Conservation (phyloP, 345 rosid genomes). For the Populus davidiana region DNA sequence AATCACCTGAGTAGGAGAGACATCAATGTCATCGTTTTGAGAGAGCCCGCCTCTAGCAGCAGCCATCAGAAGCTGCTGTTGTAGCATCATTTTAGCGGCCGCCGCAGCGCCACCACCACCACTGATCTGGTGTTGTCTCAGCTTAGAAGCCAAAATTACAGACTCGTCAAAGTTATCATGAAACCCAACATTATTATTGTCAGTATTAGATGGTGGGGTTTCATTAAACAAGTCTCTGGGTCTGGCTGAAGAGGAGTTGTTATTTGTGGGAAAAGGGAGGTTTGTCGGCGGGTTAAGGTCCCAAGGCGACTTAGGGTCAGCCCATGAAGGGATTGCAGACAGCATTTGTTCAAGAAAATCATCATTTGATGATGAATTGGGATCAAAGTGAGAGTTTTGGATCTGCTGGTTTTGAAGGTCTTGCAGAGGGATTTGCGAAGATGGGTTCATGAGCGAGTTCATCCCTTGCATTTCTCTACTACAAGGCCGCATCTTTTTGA, state of each 20-base stretch:
- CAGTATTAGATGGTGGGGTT: slow-evolving; percentile 20
- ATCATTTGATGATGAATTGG: slow-evolving; percentile 42
- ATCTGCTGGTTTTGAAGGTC: slow-evolving; percentile 31
- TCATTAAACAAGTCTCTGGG: slow-evolving; percentile 44
- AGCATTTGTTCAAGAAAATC: slow-evolving; percentile 84
- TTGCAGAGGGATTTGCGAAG: slow-evolving; percentile 16
- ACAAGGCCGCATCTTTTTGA: slow-evolving; percentile 34
- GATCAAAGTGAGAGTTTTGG: slow-evolving; percentile 40
- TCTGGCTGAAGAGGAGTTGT: not conserved
- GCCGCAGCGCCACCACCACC: slow-evolving; percentile 3
- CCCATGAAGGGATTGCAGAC: slow-evolving; percentile 61
- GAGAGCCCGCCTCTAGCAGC: slow-evolving; percentile 27
- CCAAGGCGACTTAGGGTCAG: slow-evolving; percentile 40
- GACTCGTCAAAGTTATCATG: slow-evolving; percentile 41
- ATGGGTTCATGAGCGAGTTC: slow-evolving; percentile 20
- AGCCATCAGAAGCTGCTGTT: slow-evolving; percentile 58
- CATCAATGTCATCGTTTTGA: slow-evolving; percentile 45
- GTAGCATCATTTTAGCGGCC: slow-evolving; percentile 42
- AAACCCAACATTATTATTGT: slow-evolving; percentile 25
- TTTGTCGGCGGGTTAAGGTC: slow-evolving; percentile 28
- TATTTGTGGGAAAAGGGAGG: slow-evolving; percentile 14
- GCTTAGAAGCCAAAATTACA: slow-evolving; percentile 33
- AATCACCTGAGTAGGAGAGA: slow-evolving; percentile 37
- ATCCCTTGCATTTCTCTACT: slow-evolving; percentile 48
- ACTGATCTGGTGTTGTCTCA: slow-evolving; percentile 53